Percentiles rank a stretch among this genome's conserved stretches.
These are phyloP conservation scores for Plasmodium falciparum DNA, from an alignment of 169 alveolate species.

Conservation along the genomic window DNA sequence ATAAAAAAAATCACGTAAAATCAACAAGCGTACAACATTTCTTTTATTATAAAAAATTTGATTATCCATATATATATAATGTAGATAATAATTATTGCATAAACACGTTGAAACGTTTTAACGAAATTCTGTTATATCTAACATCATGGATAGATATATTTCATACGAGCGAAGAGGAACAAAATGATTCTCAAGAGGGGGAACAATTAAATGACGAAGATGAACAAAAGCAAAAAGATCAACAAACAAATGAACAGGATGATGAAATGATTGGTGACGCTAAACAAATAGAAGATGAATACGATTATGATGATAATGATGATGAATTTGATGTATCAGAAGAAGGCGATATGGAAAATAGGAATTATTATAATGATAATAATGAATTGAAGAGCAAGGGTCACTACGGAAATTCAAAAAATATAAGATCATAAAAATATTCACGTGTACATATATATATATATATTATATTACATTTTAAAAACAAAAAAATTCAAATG, in stretches of 20 bases:
- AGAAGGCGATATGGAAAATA: conserved; percentile 15
- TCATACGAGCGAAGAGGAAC: conserved; percentile 48
- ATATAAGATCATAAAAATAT: too few species aligned
- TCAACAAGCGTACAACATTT: conserved; percentile 56
- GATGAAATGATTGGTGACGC: not conserved
- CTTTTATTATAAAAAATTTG: conserved; percentile 51
- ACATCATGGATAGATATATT: conserved; percentile 70
- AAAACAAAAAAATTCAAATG: not conserved
- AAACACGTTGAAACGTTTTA: conserved; percentile 32
- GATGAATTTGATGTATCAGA: conserved; percentile 16
- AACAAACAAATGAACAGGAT: not conserved
- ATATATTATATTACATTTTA: not conserved
- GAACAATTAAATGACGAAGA: conserved; percentile 7
- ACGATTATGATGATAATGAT: conserved; percentile 12
- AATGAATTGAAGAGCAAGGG: not conserved
- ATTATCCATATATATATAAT: conserved; percentile 62
- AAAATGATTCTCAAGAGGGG: not conserved
- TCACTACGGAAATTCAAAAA: too few species aligned
- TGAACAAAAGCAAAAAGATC: conserved; percentile 12
- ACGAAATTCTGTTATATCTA: conserved; percentile 50
- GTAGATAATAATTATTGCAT: conserved; percentile 36
- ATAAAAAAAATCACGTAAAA: conserved; percentile 54
- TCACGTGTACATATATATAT: not conserved
- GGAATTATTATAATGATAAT: conserved; percentile 10
- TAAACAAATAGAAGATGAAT: not conserved